These are phyloP conservation scores for Pilasporangium apinafurcum DNA, from an alignment of 352 stramenopile species.

Conservation along the genomic window DNA sequence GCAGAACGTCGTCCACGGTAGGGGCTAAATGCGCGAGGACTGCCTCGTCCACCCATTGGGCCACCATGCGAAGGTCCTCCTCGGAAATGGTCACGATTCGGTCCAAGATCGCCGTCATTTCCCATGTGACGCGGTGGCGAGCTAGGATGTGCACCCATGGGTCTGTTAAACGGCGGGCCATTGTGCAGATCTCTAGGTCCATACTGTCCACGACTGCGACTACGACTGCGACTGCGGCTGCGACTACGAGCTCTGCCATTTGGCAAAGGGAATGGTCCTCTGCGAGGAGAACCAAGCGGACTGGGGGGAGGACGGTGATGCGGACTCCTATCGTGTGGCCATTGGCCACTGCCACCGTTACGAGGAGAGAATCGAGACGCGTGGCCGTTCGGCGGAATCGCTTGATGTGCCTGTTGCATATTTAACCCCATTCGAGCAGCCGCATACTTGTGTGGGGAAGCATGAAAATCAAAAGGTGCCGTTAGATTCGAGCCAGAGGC, in stretches of 20 bases:
- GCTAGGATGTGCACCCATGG: not conserved
- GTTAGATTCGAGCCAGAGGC: slow-evolving; percentile 22
- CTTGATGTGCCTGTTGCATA: too few relatives aligned
- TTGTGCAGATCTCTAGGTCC: too few relatives aligned
- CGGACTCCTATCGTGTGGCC: not conserved
- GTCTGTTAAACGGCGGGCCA: slow-evolving; percentile 6
- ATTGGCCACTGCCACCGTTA: not conserved
- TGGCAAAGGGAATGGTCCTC: not conserved
- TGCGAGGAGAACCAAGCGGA: slow-evolving; percentile 1
- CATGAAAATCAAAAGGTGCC: slow-evolving; percentile 22
- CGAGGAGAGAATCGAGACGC: too few relatives aligned
- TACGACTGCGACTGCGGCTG: slow-evolving; percentile 27
- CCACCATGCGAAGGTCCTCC: too few relatives aligned
- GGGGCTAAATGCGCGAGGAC: too few relatives aligned
- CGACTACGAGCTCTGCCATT: slow-evolving; percentile 16
- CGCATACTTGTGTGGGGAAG: too few relatives aligned
- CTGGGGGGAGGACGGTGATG: not conserved
- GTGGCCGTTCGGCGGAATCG: too few relatives aligned
- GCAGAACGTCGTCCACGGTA: slow-evolving; percentile 3
- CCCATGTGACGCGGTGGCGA: slow-evolving; percentile 2
- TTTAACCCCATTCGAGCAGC: too few relatives aligned
- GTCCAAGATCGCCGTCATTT: not conserved
- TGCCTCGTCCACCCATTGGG: not conserved
- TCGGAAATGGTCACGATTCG: not conserved
- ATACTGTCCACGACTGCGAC: too few relatives aligned